phyloP scores from a whole-genome alignment of 176 grass and related monocot species.

The Oropetium thomaeum region DNA sequence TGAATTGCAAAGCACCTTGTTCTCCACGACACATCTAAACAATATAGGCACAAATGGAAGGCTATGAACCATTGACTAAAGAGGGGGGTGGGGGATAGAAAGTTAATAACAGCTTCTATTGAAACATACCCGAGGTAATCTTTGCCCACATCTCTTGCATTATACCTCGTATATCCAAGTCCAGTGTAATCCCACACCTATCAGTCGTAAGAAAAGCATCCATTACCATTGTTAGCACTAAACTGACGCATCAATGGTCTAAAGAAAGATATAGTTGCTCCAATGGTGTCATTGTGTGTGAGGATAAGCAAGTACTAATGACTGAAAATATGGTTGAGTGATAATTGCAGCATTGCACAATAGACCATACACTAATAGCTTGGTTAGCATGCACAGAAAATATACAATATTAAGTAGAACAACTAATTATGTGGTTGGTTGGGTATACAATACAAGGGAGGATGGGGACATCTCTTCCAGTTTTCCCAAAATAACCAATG shows the following conservation, averaged over 20 bases:
- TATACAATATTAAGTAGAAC: neutral
- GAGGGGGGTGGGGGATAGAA: too few relatives aligned
- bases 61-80: neutral
- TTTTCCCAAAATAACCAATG: neutral
- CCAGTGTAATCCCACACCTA: constrained; percentile 99
- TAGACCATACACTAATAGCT: neutral
- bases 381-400: neutral
- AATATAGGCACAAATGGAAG: constrained; percentile 2
- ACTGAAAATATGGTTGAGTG: neutral
- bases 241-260: neutral
- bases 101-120: neutral
- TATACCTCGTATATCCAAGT: constrained; percentile 86
- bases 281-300: neutral
- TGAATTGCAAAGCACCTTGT: constrained; percentile 97
- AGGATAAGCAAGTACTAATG: constrained; percentile 13
- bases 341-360: neutral
- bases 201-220: neutral
- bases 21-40: constrained; percentile 94
- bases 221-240: constrained; percentile 3
- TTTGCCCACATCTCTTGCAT: constrained; percentile 85
- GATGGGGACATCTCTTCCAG: neutral
- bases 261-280: neutral
- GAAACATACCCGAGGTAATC: constrained; percentile 82
- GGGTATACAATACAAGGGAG: neutral
- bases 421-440: neutral